Evolutionary conservation across 2,329 filamentous ascomycete species (phyloP), one percentile per base, ranked within the genome.

Genomic region (Ceratocystis albifundus): DNA sequence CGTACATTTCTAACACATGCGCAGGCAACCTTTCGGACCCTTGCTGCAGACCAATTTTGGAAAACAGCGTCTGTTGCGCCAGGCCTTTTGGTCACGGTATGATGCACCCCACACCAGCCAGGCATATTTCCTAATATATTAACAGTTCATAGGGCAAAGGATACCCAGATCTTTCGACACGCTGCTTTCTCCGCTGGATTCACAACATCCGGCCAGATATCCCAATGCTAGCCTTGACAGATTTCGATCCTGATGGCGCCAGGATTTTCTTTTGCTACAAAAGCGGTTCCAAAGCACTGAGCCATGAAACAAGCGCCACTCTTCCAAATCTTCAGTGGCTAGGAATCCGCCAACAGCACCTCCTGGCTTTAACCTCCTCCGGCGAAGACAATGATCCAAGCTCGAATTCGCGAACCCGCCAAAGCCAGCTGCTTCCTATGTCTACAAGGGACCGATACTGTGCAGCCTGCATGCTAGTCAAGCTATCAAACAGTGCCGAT

Each of bases 221-320:
- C 25, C 82, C 83, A 1, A 81, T 89, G 5, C 80, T 84, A 64
- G 83, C 80, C 0, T 76, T 94, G 0, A 81, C 89, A 1, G 90
- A 95, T 71, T 89, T 83, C 68, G 89, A 94, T 70, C 88, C 89
- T 0, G 84, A 93, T 69, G 89, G 90, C 0, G 74, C 93, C 32
- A 82, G 81, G 2, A 94, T 95, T 50, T 77, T 90, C 69, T 82
- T 82, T 3, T 90, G 85, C 17, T 94, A 92, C 76, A 87, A 85
- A 69, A 77, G 85, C 68, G 88, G 88, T 5, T 89, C 88, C n/a
- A 77, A 76, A 15, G 77, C 79, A 6, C 76, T 89, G 0, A 75
- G 79, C 0, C 85, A 89, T 70, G 86, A 90, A 72, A 76, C 77
- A 2, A 74, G 78, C 44, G 72, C 80, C 0, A 76, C 75, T 0